Percentiles rank a stretch among this genome's conserved stretches.
Conservation (phyloP, 2,329 filamentous ascomycete species). For the Plenodomus biglobosus region DNA sequence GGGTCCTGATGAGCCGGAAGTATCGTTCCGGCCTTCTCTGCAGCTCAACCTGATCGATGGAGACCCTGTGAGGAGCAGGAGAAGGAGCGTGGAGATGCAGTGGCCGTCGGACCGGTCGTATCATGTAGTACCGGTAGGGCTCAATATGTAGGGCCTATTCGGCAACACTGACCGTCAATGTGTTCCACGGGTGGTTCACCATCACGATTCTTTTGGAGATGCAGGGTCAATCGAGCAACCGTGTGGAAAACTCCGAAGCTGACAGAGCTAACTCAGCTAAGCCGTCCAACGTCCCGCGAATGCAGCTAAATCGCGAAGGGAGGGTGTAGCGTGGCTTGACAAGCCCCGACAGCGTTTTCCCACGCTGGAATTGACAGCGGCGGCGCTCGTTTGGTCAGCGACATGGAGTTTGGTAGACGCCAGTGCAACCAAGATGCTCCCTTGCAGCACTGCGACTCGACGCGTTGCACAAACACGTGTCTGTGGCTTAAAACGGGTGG, state of each 20-base stretch:
- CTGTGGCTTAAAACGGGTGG: slow-evolving; percentile 9
- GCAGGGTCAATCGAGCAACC: not conserved
- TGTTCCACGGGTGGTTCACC: not conserved
- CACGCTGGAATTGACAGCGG: slow-evolving; percentile 22
- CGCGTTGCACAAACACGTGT: slow-evolving; percentile 6
- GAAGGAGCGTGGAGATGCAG: no score
- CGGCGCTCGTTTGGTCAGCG: not conserved
- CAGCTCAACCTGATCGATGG: no score
- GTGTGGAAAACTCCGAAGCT: not conserved
- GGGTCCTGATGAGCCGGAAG: not conserved
- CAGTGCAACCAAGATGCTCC: slow-evolving; percentile 7
- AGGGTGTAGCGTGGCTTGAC: slow-evolving; percentile 21
- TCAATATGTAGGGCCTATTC: not conserved
- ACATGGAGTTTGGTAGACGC: slow-evolving; percentile 4
- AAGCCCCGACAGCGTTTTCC: slow-evolving; percentile 17
- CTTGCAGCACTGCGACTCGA: slow-evolving; percentile 3
- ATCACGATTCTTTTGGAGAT: not conserved
- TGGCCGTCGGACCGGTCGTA: no score
- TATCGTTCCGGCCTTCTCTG: not conserved
- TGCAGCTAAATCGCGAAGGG: slow-evolving; percentile 17
- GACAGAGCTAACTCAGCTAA: not conserved
- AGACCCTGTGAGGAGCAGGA: no score
- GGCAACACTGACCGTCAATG: not conserved
- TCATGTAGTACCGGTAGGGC: no score
- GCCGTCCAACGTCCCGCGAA: slow-evolving; percentile 1